Base-by-base conservation (phyloP, 2,329 filamentous ascomycete genomes). In the Colletotrichum sp. region DNA sequence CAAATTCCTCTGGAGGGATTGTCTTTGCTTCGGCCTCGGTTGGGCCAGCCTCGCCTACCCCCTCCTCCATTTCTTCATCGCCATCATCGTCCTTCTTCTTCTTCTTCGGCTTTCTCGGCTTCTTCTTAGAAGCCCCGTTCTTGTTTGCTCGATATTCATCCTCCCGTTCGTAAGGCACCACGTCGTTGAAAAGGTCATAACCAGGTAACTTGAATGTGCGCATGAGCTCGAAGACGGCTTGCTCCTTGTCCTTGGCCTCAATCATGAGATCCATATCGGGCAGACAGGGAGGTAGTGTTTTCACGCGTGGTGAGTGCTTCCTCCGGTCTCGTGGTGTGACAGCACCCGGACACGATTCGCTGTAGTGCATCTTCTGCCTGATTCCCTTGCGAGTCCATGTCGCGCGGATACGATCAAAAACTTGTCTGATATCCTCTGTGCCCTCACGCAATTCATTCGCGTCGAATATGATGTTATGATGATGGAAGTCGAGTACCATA, bases 211-310 rank as follows among this genome's bases (percentile, higher is more conserved):
- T 96, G 83, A 96, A 98, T 0, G 89, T 96, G 26, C 94, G 91
- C 96, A 98, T 98, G 21, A 99, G 89, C 78, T 98, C 95, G 80
- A 99, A 98, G 0, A 98, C 95, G 0, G 96, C 96, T 84, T 99
- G 96, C 83, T 99, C 96, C 85, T 99, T 99, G 82, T 98, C 96
- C 83, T 99, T 99, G 64, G 96, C 96, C 86, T 99, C 96, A 76
- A 99, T 98, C 96, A 99, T 99, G n/a, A 99, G 88, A 81, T 98
- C 96, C 94, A 98, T 97, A 36, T 94, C 93, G 1, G 91, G 87
- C 6, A 93, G 89, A 80, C 96, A 98, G 0, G 96, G 96, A 1
- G 96, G 96, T 1, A 99, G 85, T 1, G 93, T 94, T 78, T 90
- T 89, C 3, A 98, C 95, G 10, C 96, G 91, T 0, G 95, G 90